These are phyloP conservation scores for Neurospora tetrasperma DNA, from an alignment of 495 filamentous ascomycete species.

Conservation along the genomic window DNA sequence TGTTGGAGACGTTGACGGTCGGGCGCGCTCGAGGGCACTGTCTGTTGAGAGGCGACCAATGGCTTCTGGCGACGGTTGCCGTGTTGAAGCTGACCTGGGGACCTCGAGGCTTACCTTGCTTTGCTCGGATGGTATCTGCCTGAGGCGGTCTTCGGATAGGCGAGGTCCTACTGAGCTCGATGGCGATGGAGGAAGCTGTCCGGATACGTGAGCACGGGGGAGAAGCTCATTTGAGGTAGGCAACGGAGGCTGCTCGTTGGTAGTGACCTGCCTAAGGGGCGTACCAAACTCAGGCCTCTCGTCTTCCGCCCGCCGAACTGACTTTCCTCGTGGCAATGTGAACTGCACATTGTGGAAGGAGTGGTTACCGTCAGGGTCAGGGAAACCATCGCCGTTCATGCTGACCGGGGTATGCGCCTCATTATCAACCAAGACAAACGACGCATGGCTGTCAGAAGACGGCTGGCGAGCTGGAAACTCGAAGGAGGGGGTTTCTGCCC, in stretches of 20 bases:
- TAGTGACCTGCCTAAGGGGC: slow-evolving; percentile 43
- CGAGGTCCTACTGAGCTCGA: slow-evolving; percentile 37
- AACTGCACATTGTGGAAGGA: neutral
- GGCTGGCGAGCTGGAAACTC: slow-evolving; percentile 48
- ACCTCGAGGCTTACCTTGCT: slow-evolving; percentile 38
- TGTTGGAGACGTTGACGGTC: slow-evolving; percentile 25
- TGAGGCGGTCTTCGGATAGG: slow-evolving; percentile 27
- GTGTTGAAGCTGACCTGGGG: slow-evolving; percentile 8
- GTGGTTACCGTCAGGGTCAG: slow-evolving; percentile 23
- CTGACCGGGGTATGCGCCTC: slow-evolving; percentile 52
- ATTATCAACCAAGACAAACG: slow-evolving; percentile 50
- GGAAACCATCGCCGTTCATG: slow-evolving; percentile 50
- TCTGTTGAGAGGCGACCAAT: slow-evolving; percentile 39
- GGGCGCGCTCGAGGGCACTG: slow-evolving; percentile 26
- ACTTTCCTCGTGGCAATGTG: neutral
- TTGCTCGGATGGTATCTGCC: slow-evolving; percentile 31
- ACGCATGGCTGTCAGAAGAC: slow-evolving; percentile 53
- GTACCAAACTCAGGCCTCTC: slow-evolving; percentile 15
- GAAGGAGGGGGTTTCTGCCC: slow-evolving; percentile 55
- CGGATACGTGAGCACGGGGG: slow-evolving; percentile 21
- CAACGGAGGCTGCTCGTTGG: slow-evolving; percentile 44
- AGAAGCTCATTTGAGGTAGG: slow-evolving; percentile 35
- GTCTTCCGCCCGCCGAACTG: neutral
- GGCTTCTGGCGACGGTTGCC: slow-evolving; percentile 31
- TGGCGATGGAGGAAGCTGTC: slow-evolving; percentile 44